Evolutionary conservation across 768 basidiomycete species (phyloP).

Genomic region (Hydnomerulius pinastri): DNA sequence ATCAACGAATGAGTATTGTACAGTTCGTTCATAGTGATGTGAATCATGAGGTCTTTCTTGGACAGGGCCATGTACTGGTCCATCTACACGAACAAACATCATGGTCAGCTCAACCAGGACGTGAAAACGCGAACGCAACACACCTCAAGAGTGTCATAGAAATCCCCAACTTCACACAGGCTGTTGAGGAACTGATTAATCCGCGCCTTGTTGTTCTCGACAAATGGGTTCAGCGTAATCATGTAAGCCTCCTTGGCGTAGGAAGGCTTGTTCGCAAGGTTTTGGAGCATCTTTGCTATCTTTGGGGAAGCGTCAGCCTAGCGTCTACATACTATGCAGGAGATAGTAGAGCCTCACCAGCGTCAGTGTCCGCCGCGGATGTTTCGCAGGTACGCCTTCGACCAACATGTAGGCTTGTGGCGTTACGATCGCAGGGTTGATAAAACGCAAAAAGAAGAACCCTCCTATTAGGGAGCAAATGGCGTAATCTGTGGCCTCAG

Average conservation of each 20-base stretch:
- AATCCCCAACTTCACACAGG: constrained; percentile 98
- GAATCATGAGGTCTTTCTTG: constrained; percentile 98
- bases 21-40: constrained; percentile 97
- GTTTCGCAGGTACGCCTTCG: constrained; percentile 96
- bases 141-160: constrained; percentile 98
- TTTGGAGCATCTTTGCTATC: constrained; percentile 99
- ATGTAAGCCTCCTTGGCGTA: constrained; percentile 99
- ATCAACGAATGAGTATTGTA: constrained; percentile 98
- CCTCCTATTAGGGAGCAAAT: constrained; percentile 99
- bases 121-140: constrained; percentile 18
- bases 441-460: constrained; percentile 99
- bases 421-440: constrained; percentile 98
- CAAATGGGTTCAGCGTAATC: constrained; percentile 98
- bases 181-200: constrained; percentile 98
- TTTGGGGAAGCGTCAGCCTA: constrained; percentile 32
- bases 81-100: constrained; percentile 59
- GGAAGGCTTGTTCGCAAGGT: constrained; percentile 97
- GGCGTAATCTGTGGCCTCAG: constrained; percentile 97
- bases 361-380: constrained; percentile 94
- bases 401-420: constrained; percentile 99
- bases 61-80: constrained; percentile 99
- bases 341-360: constrained; percentile 49
- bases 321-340: neutral
- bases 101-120: neutral
- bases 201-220: constrained; percentile 96